These are phyloP conservation scores for Dactylella cylindrospora DNA, from an alignment of 2,329 filamentous ascomycete genomes.

Conservation along the genomic window DNA sequence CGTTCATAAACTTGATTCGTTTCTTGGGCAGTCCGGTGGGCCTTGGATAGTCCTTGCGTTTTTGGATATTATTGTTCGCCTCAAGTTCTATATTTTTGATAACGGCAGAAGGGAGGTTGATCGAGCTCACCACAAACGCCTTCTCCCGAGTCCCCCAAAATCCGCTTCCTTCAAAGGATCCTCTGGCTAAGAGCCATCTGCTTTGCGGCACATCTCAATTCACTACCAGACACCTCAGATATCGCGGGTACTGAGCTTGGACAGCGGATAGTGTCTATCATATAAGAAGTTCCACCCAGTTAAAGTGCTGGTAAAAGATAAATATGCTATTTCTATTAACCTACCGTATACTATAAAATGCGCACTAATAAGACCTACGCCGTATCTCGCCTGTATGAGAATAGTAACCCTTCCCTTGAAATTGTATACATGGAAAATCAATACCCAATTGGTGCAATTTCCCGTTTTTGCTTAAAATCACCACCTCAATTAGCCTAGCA, in stretches of 20 bases:
- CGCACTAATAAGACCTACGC: too few species aligned
- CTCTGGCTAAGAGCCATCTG: conserved; percentile 2
- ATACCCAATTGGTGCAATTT: too few species aligned
- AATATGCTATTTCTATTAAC: too few species aligned
- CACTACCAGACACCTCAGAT: not conserved
- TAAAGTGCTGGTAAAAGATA: too few species aligned
- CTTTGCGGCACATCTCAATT: conserved; percentile 2
- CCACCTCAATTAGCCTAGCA: conserved; percentile 32
- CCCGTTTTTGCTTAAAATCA: too few species aligned
- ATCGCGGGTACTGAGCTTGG: conserved; percentile 12
- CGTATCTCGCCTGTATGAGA: too few species aligned
- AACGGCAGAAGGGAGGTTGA: conserved; percentile 1
- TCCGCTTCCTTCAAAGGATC: conserved; percentile 2
- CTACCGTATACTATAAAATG: too few species aligned
- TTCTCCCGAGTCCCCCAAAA: not conserved
- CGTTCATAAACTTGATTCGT: not conserved
- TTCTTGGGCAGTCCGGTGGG: not conserved
- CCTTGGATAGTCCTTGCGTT: not conserved
- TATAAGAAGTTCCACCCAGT: not conserved
- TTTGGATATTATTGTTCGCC: conserved; percentile 6
- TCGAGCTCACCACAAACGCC: not conserved
- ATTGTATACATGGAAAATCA: too few species aligned
- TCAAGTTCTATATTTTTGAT: not conserved
- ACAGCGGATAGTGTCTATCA: conserved; percentile 6
- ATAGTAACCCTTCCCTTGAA: too few species aligned